Percentiles rank a stretch among this genome's conserved stretches.
Conservation (phyloP, 176 grass and related monocot genomes). For the Ampelocalamus luodianensis region DNA sequence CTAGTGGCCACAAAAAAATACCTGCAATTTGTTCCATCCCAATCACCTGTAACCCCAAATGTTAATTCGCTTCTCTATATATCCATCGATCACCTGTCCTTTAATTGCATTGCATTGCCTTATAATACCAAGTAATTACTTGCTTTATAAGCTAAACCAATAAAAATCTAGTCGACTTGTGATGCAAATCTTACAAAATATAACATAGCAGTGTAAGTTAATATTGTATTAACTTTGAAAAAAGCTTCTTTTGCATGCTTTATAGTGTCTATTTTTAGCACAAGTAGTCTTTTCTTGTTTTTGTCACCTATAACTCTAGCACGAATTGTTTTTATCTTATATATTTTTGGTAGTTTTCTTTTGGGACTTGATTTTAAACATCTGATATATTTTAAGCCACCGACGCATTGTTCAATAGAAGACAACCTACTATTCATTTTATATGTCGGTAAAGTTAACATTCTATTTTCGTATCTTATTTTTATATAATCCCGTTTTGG, state of each 20-base stretch:
- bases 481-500: background rate
- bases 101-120: background rate
- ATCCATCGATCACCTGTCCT: conserved; percentile 8
- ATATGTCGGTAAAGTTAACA: conserved; percentile 74
- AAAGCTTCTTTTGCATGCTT: background rate
- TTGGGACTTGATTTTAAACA: conserved; percentile 5
- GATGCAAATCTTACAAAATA: conserved; percentile 72
- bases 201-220: conserved; percentile 70
- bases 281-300: conserved; percentile 9
- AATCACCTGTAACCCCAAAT: background rate
- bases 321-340: background rate
- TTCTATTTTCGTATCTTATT: background rate
- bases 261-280: conserved; percentile 12
- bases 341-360: background rate
- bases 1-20: conserved; percentile 30
- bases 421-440: conserved; percentile 99
- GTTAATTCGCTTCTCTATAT: conserved; percentile 1
- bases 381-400: conserved; percentile 60
- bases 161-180: background rate
- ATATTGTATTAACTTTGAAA: conserved; percentile 21
- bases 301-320: background rate
- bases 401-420: conserved; percentile 90
- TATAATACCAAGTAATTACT: conserved; percentile 30
- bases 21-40: conserved; percentile 26
- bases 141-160: conserved; percentile 40